Percentiles rank a stretch among this genome's conserved stretches.
Evolutionary conservation across 139 green algal genomes (phyloP).

Genomic region (Chlamydomonas sphaeroides): DNA sequence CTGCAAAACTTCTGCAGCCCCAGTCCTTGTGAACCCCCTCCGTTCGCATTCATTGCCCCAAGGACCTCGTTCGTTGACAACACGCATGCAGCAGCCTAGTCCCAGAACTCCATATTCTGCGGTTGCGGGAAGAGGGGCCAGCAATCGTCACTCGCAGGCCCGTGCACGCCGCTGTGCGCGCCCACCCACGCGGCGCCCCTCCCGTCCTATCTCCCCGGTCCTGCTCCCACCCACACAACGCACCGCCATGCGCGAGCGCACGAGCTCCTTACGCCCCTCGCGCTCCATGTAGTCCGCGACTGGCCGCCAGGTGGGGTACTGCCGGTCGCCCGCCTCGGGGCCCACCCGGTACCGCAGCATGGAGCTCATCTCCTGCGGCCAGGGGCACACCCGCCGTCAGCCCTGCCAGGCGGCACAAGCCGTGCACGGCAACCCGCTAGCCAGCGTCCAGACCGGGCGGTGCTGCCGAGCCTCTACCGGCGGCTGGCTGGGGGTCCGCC

Average conservation of each 20-base stretch:
- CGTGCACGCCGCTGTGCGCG: too few species aligned
- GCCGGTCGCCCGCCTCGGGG: background rate
- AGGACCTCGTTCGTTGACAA: too few species aligned
- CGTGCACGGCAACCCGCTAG: too few species aligned
- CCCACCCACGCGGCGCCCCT: too few species aligned
- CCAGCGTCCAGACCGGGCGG: too few species aligned
- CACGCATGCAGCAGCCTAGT: background rate
- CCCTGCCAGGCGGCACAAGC: background rate
- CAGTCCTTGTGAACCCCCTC: too few species aligned
- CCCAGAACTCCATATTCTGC: slow-evolving; percentile 32
- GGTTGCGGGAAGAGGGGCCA: background rate
- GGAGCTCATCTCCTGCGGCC: background rate
- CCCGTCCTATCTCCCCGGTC: background rate
- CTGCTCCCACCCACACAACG: background rate
- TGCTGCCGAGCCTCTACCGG: too few species aligned
- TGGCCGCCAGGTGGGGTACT: background rate
- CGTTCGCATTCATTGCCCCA: too few species aligned
- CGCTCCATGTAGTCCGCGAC: background rate
- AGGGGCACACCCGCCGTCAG: too few species aligned
- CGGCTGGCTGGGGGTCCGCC: too few species aligned
- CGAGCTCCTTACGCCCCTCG: background rate
- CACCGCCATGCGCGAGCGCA: background rate
- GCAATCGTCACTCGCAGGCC: background rate
- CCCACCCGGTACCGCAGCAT: slow-evolving; percentile 9
- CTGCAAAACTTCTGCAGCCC: too few species aligned